phyloP scores from a whole-genome alignment of 345 rosid genomes.

The Citrus mangshanensis region DNA sequence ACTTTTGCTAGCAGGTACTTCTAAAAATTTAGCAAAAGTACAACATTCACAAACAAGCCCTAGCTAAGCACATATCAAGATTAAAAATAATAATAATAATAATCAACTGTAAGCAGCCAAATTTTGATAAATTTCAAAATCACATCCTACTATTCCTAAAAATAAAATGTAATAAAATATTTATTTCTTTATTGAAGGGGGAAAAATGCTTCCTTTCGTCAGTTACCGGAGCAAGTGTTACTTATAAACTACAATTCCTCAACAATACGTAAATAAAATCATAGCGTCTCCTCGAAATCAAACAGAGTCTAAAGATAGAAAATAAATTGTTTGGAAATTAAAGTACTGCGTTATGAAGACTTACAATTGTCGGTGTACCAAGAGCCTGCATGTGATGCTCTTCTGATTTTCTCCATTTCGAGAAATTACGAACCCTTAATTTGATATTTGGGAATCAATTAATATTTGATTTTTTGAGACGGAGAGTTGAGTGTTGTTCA shows the following conservation, averaged over 20 bases:
- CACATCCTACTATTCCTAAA: background rate
- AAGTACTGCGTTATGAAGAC: slow-evolving; percentile 13
- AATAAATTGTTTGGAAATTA: background rate
- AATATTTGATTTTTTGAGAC: background rate
- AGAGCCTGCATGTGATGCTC: slow-evolving; percentile 75
- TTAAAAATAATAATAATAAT: too few species aligned
- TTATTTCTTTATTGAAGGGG: background rate
- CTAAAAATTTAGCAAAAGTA: too few species aligned
- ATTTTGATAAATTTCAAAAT: too few species aligned
- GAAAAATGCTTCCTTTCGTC: background rate
- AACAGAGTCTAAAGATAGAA: background rate
- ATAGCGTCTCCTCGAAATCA: slow-evolving; percentile 4
- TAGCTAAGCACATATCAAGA: too few species aligned
- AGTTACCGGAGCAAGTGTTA: background rate
- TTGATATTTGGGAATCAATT: background rate
- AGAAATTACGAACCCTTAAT: slow-evolving; percentile 5
- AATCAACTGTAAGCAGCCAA: too few species aligned
- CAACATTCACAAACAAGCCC: background rate
- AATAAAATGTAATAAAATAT: background rate
- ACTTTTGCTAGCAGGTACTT: too few species aligned
- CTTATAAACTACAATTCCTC: background rate
- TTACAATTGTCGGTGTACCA: slow-evolving; percentile 82
- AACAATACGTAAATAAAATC: background rate
- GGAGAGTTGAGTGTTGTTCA: background rate
- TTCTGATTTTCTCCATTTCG: slow-evolving; percentile 53